A percentile compares a stretch with the other conserved stretches of the same genome.
phyloP scores from a whole-genome alignment of 2,329 filamentous ascomycete species.

The Pseudogymnoascus sp. region DNA sequence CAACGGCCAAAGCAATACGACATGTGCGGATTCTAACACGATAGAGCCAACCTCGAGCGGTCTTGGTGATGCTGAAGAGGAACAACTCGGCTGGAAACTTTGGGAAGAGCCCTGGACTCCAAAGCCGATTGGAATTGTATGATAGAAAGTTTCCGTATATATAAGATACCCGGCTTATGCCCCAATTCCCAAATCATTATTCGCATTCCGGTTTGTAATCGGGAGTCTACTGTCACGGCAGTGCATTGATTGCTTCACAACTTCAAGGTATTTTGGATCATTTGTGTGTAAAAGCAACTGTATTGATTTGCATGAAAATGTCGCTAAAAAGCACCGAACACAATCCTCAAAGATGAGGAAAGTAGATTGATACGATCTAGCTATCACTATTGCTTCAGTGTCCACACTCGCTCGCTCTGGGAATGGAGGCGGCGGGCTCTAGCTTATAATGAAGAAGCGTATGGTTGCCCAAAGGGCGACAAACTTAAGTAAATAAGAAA shows the following conservation, averaged over 20 bases:
- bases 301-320: not conserved
- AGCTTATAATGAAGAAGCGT: constrained; percentile 33
- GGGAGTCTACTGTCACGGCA: not conserved
- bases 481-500: not conserved
- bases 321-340: constrained; percentile 8
- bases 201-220: not conserved
- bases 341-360: constrained; percentile 7
- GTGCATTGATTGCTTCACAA: not conserved
- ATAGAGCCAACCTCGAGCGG: not conserved
- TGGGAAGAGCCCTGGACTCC: constrained; percentile 47
- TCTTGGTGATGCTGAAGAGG: not conserved
- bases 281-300: not conserved
- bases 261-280: not conserved
- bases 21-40: not conserved
- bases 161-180: constrained; percentile 14
- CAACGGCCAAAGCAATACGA: not conserved
- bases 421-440: constrained; percentile 45
- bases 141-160: constrained; percentile 18
- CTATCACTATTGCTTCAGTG: constrained; percentile 45
- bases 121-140: constrained; percentile 49
- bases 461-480: not conserved
- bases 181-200: not conserved
- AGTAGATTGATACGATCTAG: constrained; percentile 21
- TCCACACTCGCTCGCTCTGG: constrained; percentile 48
- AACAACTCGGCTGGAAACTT: constrained; percentile 38